Evolutionary conservation across 2,329 filamentous ascomycete genomes (phyloP).

Genomic region (Clonostachys solani): DNA sequence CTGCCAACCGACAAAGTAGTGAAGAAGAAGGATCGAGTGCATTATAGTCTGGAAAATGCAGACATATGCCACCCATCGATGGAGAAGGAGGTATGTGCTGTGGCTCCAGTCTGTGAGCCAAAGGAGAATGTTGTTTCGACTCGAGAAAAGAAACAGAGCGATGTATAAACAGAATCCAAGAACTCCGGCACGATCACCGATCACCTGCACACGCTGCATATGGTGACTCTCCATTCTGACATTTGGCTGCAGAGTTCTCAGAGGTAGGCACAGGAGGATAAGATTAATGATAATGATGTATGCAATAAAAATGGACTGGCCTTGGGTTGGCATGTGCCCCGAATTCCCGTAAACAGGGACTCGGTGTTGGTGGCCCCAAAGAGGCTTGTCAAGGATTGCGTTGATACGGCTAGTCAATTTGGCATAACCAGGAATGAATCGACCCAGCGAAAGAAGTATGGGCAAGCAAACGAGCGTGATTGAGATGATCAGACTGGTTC

Average conservation of each 20-base stretch:
- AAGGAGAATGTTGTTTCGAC: conserved; percentile 27
- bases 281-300: conserved; percentile 25
- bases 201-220: conserved; percentile 41
- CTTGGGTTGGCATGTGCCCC: conserved; percentile 23
- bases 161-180: conserved; percentile 26
- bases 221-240: conserved; percentile 65
- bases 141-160: conserved; percentile 23
- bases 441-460: conserved; percentile 21
- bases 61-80: conserved; percentile 48
- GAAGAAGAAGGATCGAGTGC: conserved; percentile 23
- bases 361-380: conserved; percentile 22
- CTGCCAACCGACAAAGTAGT: conserved; percentile 14
- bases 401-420: conserved; percentile 16
- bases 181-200: conserved; percentile 25
- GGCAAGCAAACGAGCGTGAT: conserved; percentile 22
- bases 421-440: conserved; percentile 20
- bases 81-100: conserved; percentile 26
- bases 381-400: conserved; percentile 21
- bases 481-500: conserved; percentile 10
- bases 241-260: conserved; percentile 17
- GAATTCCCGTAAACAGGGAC: conserved; percentile 13
- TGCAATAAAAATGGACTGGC: conserved; percentile 24
- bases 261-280: conserved; percentile 11
- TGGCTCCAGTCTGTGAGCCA: conserved; percentile 28
- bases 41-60: conserved; percentile 76